phyloP scores from a whole-genome alignment of 179 eudicot species.

The Amaranthus tricolor region DNA sequence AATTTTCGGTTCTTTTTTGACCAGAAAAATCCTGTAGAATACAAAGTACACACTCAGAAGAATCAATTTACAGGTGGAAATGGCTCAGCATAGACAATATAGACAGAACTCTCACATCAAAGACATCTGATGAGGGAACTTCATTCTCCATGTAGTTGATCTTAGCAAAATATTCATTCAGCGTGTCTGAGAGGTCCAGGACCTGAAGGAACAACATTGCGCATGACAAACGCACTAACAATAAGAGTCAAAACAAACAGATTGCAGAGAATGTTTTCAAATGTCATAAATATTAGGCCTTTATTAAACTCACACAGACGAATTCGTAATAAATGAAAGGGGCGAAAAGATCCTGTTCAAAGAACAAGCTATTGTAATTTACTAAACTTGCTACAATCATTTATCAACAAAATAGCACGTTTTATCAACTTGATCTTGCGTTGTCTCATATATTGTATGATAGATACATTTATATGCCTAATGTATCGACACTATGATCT shows the following conservation, averaged over 20 bases:
- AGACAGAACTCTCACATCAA: conserved; percentile 35
- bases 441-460: too few species aligned
- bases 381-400: too few species aligned
- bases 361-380: too few species aligned
- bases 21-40: conserved; percentile 27
- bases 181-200: conserved; percentile 62
- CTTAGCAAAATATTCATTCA: conserved; percentile 47
- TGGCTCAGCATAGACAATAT: neutral
- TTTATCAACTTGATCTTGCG: too few species aligned
- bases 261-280: neutral
- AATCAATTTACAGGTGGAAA: neutral
- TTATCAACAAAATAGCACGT: too few species aligned
- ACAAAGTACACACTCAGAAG: conserved; percentile 5
- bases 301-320: too few species aligned
- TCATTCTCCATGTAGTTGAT: conserved; percentile 46
- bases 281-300: too few species aligned
- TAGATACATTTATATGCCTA: too few species aligned
- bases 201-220: conserved; percentile 34
- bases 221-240: neutral
- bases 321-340: too few species aligned
- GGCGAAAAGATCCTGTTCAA: too few species aligned
- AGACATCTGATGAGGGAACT: conserved; percentile 19
- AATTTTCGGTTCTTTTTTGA: conserved; percentile 16
- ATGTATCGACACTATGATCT: too few species aligned
- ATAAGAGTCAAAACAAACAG: neutral